Percentiles rank a stretch among this genome's conserved stretches.
Conservation (phyloP, 176 grass and related monocot genomes). For the Guadua angustifolia region DNA sequence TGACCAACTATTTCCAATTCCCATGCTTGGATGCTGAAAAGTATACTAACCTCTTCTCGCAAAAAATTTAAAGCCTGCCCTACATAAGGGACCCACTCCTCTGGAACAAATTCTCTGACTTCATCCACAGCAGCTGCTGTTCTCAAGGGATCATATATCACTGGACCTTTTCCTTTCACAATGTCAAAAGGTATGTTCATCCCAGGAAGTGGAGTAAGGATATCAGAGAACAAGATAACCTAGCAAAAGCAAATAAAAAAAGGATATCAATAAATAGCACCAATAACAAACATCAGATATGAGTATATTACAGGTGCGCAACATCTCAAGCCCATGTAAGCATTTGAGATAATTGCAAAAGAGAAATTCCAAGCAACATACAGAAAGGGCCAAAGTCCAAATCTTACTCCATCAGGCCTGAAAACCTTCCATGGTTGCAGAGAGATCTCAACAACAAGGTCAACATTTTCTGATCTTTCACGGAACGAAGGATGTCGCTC, state of each 20-base stretch:
- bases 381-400: slow-evolving; percentile 33
- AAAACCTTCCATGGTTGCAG: slow-evolving; percentile 98
- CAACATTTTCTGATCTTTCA: slow-evolving; percentile 98
- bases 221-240: slow-evolving; percentile 98
- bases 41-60: slow-evolving; percentile 69
- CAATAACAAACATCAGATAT: slow-evolving; percentile 16
- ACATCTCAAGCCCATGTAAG: slow-evolving; percentile 25
- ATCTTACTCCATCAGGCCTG: slow-evolving; percentile 89
- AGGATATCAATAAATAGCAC: background rate
- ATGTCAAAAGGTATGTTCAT: slow-evolving; percentile 99
- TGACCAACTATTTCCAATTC: slow-evolving; percentile 28
- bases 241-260: slow-evolving; percentile 31
- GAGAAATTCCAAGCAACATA: slow-evolving; percentile 32
- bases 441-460: slow-evolving; percentile 98
- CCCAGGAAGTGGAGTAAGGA: slow-evolving; percentile 95
- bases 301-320: background rate
- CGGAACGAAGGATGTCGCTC: slow-evolving; percentile 91
- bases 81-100: slow-evolving; percentile 89
- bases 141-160: slow-evolving; percentile 85
- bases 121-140: slow-evolving; percentile 82
- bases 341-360: slow-evolving; percentile 31
- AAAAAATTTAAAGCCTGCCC: slow-evolving; percentile 87
- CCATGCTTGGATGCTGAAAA: slow-evolving; percentile 2
- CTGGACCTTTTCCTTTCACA: slow-evolving; percentile 96
- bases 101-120: slow-evolving; percentile 94